Percentiles rank a stretch among this genome's conserved stretches.
phyloP scores from a whole-genome alignment of 1,139 yeast species.

The Diutina scorzettiae region DNA sequence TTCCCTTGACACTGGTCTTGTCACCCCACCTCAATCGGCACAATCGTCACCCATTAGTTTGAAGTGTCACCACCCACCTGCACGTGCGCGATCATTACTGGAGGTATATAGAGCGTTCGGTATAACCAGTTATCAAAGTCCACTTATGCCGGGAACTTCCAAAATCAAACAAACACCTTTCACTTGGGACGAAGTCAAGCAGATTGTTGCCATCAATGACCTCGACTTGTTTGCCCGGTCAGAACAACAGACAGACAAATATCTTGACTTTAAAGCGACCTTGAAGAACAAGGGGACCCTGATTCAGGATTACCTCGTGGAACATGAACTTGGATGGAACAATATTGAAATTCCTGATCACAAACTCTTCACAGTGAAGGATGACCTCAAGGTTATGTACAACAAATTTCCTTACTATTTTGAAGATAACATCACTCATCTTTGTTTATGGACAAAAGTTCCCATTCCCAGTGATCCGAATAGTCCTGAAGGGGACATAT shows the following conservation, averaged over 20 bases:
- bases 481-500: conserved; percentile 27
- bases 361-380: conserved; percentile 10
- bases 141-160: conserved; percentile 30
- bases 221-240: conserved; percentile 32
- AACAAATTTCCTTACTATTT: conserved; percentile 36
- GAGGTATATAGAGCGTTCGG: conserved; percentile 9
- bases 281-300: conserved; percentile 17
- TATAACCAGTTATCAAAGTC: conserved; percentile 18
- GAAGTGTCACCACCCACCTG: neutral
- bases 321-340: conserved; percentile 26
- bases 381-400: conserved; percentile 17
- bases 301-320: conserved; percentile 26
- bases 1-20: conserved; percentile 2
- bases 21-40: neutral
- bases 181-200: conserved; percentile 24
- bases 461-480: conserved; percentile 13
- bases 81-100: conserved; percentile 1
- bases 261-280: conserved; percentile 22
- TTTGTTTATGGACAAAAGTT: conserved; percentile 33
- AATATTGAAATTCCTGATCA: conserved; percentile 8
- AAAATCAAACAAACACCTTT: conserved; percentile 18
- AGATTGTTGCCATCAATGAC: conserved; percentile 21
- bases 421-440: conserved; percentile 22
- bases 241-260: conserved; percentile 19
- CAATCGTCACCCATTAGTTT: neutral